Percentiles rank a stretch among this genome's conserved stretches.
These are phyloP conservation scores for Ophiobolus disseminans DNA, from an alignment of 2,329 filamentous ascomycete species.

Conservation along the genomic window DNA sequence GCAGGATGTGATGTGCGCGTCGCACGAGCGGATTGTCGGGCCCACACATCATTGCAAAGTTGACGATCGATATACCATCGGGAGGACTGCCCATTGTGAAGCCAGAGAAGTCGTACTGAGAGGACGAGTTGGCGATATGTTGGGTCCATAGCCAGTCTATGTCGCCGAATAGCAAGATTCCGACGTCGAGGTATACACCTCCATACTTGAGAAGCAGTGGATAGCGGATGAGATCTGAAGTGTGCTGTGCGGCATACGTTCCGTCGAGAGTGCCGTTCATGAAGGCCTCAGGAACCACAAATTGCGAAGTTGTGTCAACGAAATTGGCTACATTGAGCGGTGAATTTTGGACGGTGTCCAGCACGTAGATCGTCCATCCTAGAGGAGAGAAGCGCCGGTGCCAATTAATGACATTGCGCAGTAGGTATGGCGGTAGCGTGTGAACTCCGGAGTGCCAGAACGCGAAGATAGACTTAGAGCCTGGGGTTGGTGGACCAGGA, in stretches of 20 bases:
- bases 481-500: slow-evolving; percentile 9
- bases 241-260: slow-evolving; percentile 61
- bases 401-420: slow-evolving; percentile 63
- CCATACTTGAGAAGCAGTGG: slow-evolving; percentile 65
- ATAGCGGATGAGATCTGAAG: slow-evolving; percentile 65
- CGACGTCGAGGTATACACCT: slow-evolving; percentile 65
- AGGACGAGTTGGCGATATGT: slow-evolving; percentile 56
- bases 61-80: slow-evolving; percentile 26
- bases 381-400: slow-evolving; percentile 59
- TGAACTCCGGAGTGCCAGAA: slow-evolving; percentile 63
- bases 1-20: slow-evolving; percentile 58
- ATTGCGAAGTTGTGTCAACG: slow-evolving; percentile 55
- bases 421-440: slow-evolving; percentile 59
- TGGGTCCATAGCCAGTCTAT: slow-evolving; percentile 61
- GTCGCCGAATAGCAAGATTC: slow-evolving; percentile 64
- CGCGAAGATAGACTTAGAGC: slow-evolving; percentile 64
- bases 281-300: slow-evolving; percentile 60
- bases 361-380: slow-evolving; percentile 62
- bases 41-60: slow-evolving; percentile 28
- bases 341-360: slow-evolving; percentile 56
- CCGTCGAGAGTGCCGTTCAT: slow-evolving; percentile 58
- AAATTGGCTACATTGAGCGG: slow-evolving; percentile 59
- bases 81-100: slow-evolving; percentile 32
- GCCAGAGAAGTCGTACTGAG: slow-evolving; percentile 50
- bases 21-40: slow-evolving; percentile 57